A percentile compares a stretch with the other conserved stretches of the same genome.
Evolutionary conservation across 257 asterid genomes (phyloP).

Genomic region (Salvia rosmarinus): DNA sequence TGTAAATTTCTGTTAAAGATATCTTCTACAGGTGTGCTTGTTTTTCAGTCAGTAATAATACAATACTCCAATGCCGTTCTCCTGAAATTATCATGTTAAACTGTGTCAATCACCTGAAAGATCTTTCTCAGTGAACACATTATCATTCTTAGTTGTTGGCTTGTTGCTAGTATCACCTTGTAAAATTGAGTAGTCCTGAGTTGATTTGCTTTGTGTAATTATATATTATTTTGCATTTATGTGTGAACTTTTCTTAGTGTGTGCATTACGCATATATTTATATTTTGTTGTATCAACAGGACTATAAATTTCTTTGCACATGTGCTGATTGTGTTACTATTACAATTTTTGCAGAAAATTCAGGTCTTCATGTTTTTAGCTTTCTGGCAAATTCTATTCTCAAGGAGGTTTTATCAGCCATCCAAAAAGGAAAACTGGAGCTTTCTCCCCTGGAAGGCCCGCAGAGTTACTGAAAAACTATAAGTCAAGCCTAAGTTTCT

Average conservation of each 20-base stretch:
- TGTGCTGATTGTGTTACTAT: constrained; percentile 32
- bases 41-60: constrained; percentile 9
- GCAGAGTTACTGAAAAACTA: constrained; percentile 80
- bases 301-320: constrained; percentile 17
- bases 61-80: constrained; percentile 22
- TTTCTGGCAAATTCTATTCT: constrained; percentile 93
- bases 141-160: constrained; percentile 17
- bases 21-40: constrained; percentile 70
- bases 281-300: constrained; percentile 4
- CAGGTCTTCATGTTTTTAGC: constrained; percentile 95
- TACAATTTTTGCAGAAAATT: constrained; percentile 67
- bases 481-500: constrained; percentile 82
- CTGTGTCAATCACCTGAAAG: constrained; percentile 15
- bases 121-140: constrained; percentile 19
- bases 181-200: constrained; percentile 12
- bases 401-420: constrained; percentile 82
- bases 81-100: constrained; percentile 27
- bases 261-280: constrained; percentile 20
- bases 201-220: constrained; percentile 1
- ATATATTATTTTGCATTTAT: neutral
- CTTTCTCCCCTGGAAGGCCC: constrained; percentile 98
- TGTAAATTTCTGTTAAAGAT: constrained; percentile 88
- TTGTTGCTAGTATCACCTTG: constrained; percentile 17
- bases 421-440: constrained; percentile 89
- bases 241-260: neutral